Base-by-base conservation (phyloP, 1,139 yeast species). In the Lodderomyces orthopsilosis region DNA sequence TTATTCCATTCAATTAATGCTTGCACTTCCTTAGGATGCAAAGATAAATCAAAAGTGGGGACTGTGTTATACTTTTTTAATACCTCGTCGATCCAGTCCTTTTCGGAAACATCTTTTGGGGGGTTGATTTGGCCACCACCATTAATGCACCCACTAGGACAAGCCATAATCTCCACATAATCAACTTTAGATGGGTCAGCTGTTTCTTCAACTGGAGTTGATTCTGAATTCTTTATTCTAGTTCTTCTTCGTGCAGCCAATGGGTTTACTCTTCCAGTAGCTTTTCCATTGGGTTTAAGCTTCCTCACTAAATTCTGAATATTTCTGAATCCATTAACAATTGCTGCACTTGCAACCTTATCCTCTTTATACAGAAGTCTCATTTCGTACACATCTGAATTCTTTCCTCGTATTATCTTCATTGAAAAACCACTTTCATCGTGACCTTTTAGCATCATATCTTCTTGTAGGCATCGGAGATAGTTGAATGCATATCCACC, bases 121-220 rank as follows among this genome's bases (percentile, higher is more conserved):
- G 77, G 68, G 17, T 77, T 71, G 32, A 87, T 82, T 56, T 90
- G 93, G 0, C 99, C 99, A 14, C 98, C 98, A 7, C 99, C 99
- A 57, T 93, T 93, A 46, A 91, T 86, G 58, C 98, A 93, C 1
- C 98, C 99, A 32, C 88, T 89, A 2, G 98, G 98, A 61, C 98
- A 93, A 1, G 98, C 98, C 97, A 90, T 91, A 30, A 93, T 86
- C 56, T 93, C 98, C 4, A 93, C 89, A 55, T 86, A 88, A 51
- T 89, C 95, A 55, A 88, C 84, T 38, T 70, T 74, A 15, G 78
- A 64, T 1, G 93, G 84, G 51, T 86, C 93, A 0, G 82, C 81
- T 1, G 49, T 39, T 34, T 64, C 73, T 23, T 55, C 58, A 28
- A 64, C 38, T 26, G 2, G 48, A 26, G 63, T 55, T 2, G 58